Conservation (phyloP, 768 basidiomycete genomes). For the Suillus decipiens region DNA sequence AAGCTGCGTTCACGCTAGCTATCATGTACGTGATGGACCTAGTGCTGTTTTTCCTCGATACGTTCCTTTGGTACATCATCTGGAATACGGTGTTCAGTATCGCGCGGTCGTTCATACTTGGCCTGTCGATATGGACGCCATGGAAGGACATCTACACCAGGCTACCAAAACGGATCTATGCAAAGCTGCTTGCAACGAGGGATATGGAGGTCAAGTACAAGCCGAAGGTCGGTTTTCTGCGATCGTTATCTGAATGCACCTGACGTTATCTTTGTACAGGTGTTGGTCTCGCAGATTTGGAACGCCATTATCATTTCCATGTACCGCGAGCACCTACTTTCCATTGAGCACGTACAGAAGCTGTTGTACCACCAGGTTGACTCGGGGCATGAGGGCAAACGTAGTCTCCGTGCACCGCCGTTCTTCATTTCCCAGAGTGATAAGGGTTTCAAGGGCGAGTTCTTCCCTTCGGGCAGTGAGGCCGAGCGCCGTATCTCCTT, state of each 20-base stretch:
- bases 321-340: conserved; percentile 98
- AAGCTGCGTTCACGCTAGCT: conserved; percentile 91
- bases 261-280: conserved; percentile 43
- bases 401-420: conserved; percentile 91
- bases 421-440: conserved; percentile 98
- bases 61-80: conserved; percentile 99
- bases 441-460: conserved; percentile 80
- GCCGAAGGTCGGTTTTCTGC: conserved; percentile 75
- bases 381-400: conserved; percentile 76
- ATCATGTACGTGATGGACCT: conserved; percentile 99
- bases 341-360: conserved; percentile 98
- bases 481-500: conserved; percentile 98
- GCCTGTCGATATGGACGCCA: conserved; percentile 97
- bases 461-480: conserved; percentile 94
- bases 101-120: conserved; percentile 83
- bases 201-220: conserved; percentile 99
- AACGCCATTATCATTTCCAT: conserved; percentile 99
- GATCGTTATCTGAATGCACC: neutral
- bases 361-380: conserved; percentile 97
- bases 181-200: conserved; percentile 88
- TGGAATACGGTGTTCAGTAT: conserved; percentile 97
- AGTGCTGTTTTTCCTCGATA: conserved; percentile 96
- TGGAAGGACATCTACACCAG: conserved; percentile 98
- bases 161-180: conserved; percentile 94
- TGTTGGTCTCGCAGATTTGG: conserved; percentile 98